Base-by-base conservation (phyloP, 495 filamentous ascomycete species). In the Pseudoneurospora amorphoporcata region DNA sequence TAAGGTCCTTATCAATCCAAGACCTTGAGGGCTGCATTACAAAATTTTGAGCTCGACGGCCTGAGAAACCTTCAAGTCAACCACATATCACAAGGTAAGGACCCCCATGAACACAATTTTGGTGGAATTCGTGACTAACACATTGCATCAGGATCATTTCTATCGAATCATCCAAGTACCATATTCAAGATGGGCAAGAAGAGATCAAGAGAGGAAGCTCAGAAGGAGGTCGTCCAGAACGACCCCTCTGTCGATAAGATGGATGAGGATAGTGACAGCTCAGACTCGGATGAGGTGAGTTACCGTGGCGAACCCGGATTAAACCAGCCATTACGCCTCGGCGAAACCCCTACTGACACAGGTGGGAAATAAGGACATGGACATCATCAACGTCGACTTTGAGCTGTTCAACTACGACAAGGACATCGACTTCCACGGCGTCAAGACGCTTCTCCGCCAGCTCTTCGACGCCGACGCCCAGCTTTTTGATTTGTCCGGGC, bases 361-460 rank as follows among this genome's bases (percentile, higher is more conserved):
- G 32, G 14, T 40, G 4, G 47, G 47, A 7, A 43, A 8, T n/a
- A 17, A 65, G 93, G 92, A 97, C 69, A 89, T 91, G 75, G 90
- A 96, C 81, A 92, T 95, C 80, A 88, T 99, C 73, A 92, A 97
- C 80, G 94, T 98, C 35, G 95, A 98, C 68, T 99, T 99, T 81
- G 96, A 98, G 83, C 97, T 92, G 89, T 98, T 98, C 84, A 95
- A 98, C 84, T 95, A 94, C 73, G 91, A 97, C 76, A 86, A 92
- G 6, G 87, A 91, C 19, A 87, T 95, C 76, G 96, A 99, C 79
- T 98, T 98, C 82, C 94, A 98, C 82, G 96, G 96, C 41, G 84
- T 97, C 74, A 97, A 97, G 81, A 91, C 88, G 35, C 89, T 99
- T 8, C 85, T 98, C 38, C 92, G 94, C 38, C 95, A 98, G 80